Evolutionary conservation across 441 rosid species (phyloP), one percentile per base, ranked within the genome.

Genomic region (Euphorbia celastroides): DNA sequence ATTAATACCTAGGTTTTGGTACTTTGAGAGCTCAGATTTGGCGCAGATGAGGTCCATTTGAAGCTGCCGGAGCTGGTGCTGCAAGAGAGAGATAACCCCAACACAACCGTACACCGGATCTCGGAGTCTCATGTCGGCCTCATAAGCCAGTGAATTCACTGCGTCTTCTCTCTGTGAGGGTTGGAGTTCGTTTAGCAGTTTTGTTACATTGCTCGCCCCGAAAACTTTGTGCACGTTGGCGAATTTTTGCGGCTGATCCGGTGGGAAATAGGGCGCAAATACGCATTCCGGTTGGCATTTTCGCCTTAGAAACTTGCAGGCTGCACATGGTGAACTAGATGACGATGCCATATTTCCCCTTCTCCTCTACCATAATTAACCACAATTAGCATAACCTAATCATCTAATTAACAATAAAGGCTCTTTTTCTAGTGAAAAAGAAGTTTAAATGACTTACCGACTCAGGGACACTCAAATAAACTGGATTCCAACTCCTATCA

Each of bases 41-140:
- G 98, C 98, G 14, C 93, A 85, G 83, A 84, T 86, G 44, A 89
- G 90, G 79, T 92, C 98, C 76, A 83, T 75, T 54, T 92, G 93
- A 58, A 89, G 86, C 60, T 85, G 93, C 36, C 89, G 88, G 62
- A 87, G 87, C 36, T 86, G 83, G 78, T 87, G 93, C 65, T 87
- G 93, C 60, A 87, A 84, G 71, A 87, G 83, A 14, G 93, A 87
- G 27, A 87, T 87, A 56, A 87, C 88, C 7, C 93, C 93, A 0
- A 87, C 92, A 61, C 92, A 87, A 64, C 92, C 92, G 30, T 87
- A 87, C 28, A 87, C 92, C 0, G 92, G 92, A 70, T 87, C 92
- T 0, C 89, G 83, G 31, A 87, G 85, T 13, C 92, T 85, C 89
- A 85, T 85, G 62, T 87, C 92, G 1, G 92, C 92, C 74, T 87